Base-by-base conservation (phyloP, 345 rosid species). In the Aquilaria malaccensis region DNA sequence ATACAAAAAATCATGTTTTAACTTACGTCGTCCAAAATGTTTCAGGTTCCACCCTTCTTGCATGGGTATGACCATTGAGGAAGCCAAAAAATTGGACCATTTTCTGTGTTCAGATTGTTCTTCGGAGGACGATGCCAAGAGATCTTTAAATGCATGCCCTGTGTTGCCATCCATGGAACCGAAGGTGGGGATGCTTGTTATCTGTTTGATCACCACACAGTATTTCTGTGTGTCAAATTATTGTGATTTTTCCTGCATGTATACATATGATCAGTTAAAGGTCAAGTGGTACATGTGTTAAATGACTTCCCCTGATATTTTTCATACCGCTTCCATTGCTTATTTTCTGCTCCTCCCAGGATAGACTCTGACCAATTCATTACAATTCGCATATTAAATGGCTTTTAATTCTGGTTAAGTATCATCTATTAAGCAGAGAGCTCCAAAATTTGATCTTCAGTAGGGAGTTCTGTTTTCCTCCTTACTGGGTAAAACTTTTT, bases 41-140 rank as follows among this genome's bases (percentile, higher is more conserved):
- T 77, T 49, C 74, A 88, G 96, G 96, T 88, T 80, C 66, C 96
- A 88, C 78, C 96, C 96, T 50, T 81, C 88, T 50, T 88, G 96
- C 66, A 82, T 84, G 77, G 96, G 81, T 52, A 86, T 82, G 93
- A 84, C 88, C 1, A 84, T 86, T 46, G 96, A 85, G 61, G 93
- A 86, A 82, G 96, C 96, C 29, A 88, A 84, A 68, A 80, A 68
- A 58, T 78, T 84, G 75, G 96, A 88, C 67, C 85, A 79, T 73
- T 88, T 88, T 74, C 69, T 82, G 22, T 88, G 96, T 59, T 78
- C 84, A 10, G 90, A 86, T 61, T 88, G 96, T 75, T 74, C 79
- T 37, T 75, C 83, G 6, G 89, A 85, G 62, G 87, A 79, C 31
- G 85, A 79, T 68, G 73, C 77, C 54, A 85, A 85, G 71, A 81